Base-by-base conservation (phyloP, 1,284 basidiomycete species). In the Coniferiporia weirii region DNA sequence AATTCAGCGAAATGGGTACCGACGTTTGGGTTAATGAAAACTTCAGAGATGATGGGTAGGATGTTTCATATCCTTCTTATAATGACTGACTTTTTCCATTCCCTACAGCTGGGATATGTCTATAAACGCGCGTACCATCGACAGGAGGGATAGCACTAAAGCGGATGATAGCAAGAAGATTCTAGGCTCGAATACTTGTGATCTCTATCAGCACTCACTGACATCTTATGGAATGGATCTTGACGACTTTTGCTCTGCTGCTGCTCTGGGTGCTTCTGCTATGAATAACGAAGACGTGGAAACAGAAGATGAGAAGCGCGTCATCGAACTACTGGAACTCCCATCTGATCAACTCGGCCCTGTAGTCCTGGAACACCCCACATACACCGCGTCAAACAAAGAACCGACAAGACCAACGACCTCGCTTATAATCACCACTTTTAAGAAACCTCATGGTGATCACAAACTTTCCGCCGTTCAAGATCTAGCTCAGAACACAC, bases 171-270 rank as follows among this genome's bases (percentile, higher is more conserved):
- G n/a, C 19, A 15, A 43, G 12, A 56, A 38, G 6, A 17, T 22
- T 19, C n/a, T 46, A 48, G 52, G 52, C 13, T 44, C 47, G n/a
- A 34, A 43, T 19, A 48, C 20, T 27, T 36, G 20, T 19, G 36
- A 49, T 17, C 22, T 47, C n/a, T 51, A 50, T n/a, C 48, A 45
- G 22, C 20, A 54, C n/a, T 57, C 47, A 20, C 36, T 50, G 40
- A n/a, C 19, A 9, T 57, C 13, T 34, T 57, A 51, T 44, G 22
- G 38, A 35, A 36, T 59, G 47, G 58, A 54, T 17, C 22, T 54
- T 13, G 58, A 59, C 36, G 58, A 59, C 27, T 50, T 59, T 49
- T 52, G 58, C 35, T 50, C 52, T 17, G 58, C 58, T 54, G 52
- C 47, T 48, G 20, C 46, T 44, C 27, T 59, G 47, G 46, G 27